Percentiles rank a stretch among this genome's conserved stretches.
phyloP scores from a whole-genome alignment of 2,329 filamentous ascomycete species.

The Microsporum audouinii region DNA sequence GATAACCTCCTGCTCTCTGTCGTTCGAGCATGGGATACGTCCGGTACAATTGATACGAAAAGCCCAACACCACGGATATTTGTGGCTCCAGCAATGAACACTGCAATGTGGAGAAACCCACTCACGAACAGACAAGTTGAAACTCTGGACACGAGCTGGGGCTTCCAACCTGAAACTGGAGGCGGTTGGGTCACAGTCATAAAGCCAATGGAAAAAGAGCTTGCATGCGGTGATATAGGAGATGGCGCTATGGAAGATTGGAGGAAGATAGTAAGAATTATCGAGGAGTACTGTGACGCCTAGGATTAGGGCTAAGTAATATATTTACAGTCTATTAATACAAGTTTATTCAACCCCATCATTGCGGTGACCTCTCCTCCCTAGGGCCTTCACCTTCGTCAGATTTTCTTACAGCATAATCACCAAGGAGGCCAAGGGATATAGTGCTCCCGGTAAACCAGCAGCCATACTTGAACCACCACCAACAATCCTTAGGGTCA shows the following conservation, averaged over 20 bases:
- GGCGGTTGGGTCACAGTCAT: constrained; percentile 29
- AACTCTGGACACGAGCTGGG: constrained; percentile 61
- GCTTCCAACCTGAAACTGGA: constrained; percentile 20
- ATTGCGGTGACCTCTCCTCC: background rate
- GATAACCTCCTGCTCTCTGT: constrained; percentile 65
- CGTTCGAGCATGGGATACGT: constrained; percentile 76
- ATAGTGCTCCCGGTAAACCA: constrained; percentile 52
- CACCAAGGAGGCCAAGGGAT: constrained; percentile 43
- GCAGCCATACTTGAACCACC: constrained; percentile 53
- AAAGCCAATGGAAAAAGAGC: constrained; percentile 27
- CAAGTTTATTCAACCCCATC: background rate
- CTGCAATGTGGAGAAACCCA: constrained; percentile 74
- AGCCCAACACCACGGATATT: constrained; percentile 50
- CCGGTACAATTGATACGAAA: constrained; percentile 25
- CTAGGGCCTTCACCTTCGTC: background rate
- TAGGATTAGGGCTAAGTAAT: background rate
- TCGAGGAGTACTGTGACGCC: constrained; percentile 38
- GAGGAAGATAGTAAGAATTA: constrained; percentile 54
- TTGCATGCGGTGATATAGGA: constrained; percentile 72
- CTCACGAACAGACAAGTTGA: constrained; percentile 59
- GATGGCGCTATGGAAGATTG: constrained; percentile 70
- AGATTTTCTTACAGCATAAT: constrained; percentile 35
- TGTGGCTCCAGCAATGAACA: constrained; percentile 72
- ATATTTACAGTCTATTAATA: background rate
- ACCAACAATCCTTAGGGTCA: constrained; percentile 49